Base-by-base conservation (phyloP, 1,139 yeast species). In the Kodamaea arcana region DNA sequence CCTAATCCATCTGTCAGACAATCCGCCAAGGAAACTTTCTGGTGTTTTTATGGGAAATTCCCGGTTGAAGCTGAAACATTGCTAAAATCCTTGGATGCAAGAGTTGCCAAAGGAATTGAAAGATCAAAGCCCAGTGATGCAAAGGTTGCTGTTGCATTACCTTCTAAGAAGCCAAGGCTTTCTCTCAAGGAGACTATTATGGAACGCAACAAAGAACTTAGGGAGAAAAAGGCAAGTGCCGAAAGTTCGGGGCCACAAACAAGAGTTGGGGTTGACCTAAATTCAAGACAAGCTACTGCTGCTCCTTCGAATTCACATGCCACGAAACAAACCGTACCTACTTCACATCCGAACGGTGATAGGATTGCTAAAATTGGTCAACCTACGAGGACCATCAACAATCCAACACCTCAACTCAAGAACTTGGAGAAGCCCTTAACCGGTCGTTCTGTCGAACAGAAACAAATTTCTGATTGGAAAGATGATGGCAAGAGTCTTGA, bases 1-100 rank as follows among this genome's bases (percentile, higher is more conserved):
- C 86, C 95, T 0, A 83, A 84, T 40, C 88, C 94, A 0, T 65
- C 72, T 0, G 97, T 86, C 0, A 71, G 97, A 42, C 94, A 80
- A 47, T 67, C 78, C 0, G 85, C 84, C 61, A 74, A 95, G 51
- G 65, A 67, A 8, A 71, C 88, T 0, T 90, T 75, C 50, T 88
- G 96, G 96, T 66, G 75, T 15, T 74, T 77, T 41, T 69, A 72
- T 45, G 66, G 67, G 6, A 48, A 57, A 25, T 62, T 60, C 68
- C 54, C 84, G 60, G 41, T 62, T 1, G 75, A 73, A 25, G 72
- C 78, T 0, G 74, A 70, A 34, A 69, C 65, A 37, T 72, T 87
- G 1, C 56, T 84, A 8, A 76, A 77, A 26, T 54, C 43, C 31
- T 45, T 69, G 24, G 75, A 69, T 15, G 42, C 67, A 0, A 66